Percentiles rank a stretch among this genome's conserved stretches.
Evolutionary conservation across 352 stramenopile genomes (phyloP).

Genomic region (Globisporangium emineosum): DNA sequence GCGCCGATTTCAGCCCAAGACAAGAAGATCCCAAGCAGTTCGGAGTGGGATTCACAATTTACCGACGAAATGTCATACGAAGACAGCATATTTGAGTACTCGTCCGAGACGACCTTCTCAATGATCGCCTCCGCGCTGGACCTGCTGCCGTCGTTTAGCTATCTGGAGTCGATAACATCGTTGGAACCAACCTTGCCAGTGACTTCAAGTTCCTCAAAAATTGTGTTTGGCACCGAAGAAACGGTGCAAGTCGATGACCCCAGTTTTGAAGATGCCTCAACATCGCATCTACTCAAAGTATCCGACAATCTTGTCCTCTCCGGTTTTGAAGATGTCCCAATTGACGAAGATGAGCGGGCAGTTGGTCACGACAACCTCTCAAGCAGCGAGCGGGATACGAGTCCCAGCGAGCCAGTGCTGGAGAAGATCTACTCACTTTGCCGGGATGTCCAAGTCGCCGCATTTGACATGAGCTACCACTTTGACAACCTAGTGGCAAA

Average conservation of each 20-base stretch:
- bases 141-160: conserved; percentile 26
- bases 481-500: conserved; percentile 6
- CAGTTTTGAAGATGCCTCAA: neutral
- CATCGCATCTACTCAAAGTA: neutral
- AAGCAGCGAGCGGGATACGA: neutral
- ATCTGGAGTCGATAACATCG: neutral
- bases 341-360: neutral
- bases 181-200: neutral
- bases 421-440: conserved; percentile 20
- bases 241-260: neutral
- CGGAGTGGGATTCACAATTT: neutral
- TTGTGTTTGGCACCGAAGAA: conserved; percentile 3
- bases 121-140: conserved; percentile 39
- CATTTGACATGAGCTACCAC: conserved; percentile 17
- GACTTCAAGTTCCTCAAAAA: neutral
- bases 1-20: neutral
- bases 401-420: neutral
- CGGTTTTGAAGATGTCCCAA: neutral
- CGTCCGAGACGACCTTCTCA: conserved; percentile 27
- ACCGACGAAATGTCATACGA: neutral
- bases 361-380: neutral
- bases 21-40: neutral
- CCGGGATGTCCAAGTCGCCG: conserved; percentile 18
- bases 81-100: conserved; percentile 31
- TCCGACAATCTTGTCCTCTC: neutral